Evolutionary conservation across 2,329 filamentous ascomycete genomes (phyloP).

Genomic region (Ophiostoma piceae): DNA sequence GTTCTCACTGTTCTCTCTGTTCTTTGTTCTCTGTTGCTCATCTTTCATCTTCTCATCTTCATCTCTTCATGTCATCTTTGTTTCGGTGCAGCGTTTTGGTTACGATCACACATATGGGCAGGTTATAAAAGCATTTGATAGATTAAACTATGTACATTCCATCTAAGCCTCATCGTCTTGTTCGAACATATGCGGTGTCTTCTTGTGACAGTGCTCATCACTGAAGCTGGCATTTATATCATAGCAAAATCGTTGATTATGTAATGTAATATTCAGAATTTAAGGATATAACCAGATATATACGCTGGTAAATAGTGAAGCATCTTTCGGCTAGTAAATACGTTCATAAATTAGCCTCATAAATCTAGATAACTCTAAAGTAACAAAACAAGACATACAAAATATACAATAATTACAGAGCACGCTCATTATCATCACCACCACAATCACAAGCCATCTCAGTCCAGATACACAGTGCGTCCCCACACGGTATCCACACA

Average conservation of each 20-base stretch:
- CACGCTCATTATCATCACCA: background rate
- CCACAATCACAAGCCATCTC: background rate
- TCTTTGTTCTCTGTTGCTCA: background rate
- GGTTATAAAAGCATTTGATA: slow-evolving; percentile 8
- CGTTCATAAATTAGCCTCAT: too few relatives aligned
- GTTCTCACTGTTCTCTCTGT: background rate
- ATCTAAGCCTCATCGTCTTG: background rate
- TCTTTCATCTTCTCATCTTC: background rate
- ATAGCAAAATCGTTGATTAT: background rate
- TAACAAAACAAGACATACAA: background rate
- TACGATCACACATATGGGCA: slow-evolving; percentile 8
- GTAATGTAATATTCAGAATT: background rate
- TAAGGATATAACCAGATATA: too few relatives aligned
- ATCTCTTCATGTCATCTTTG: background rate
- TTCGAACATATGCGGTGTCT: background rate
- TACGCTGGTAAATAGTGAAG: too few relatives aligned
- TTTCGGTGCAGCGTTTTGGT: slow-evolving; percentile 12
- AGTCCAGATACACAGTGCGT: background rate
- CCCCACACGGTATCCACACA: slow-evolving; percentile 1
- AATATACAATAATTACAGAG: background rate
- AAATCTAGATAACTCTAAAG: too few relatives aligned
- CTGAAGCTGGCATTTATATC: background rate
- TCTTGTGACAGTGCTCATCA: background rate
- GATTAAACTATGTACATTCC: background rate
- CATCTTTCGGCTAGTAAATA: too few relatives aligned